Conservation (phyloP, 2,329 filamentous ascomycete species). For the Paecilomyces variotii region DNA sequence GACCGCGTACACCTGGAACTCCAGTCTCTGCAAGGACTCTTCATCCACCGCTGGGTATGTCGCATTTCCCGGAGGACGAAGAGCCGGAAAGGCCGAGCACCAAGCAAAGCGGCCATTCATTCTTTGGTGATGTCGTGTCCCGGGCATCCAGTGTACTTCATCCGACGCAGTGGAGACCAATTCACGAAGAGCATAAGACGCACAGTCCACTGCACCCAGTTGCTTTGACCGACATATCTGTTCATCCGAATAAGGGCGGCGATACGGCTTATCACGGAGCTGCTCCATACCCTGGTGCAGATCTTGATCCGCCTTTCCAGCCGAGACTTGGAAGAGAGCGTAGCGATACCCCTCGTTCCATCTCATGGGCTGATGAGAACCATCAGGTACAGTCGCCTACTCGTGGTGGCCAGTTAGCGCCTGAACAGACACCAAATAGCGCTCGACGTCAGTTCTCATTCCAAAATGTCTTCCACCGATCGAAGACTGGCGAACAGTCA, state of each 20-base stretch:
- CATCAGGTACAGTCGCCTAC: slow-evolving; percentile 11
- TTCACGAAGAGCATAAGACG: slow-evolving; percentile 18
- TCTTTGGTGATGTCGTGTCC: slow-evolving; percentile 31
- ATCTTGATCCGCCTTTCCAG: slow-evolving; percentile 17
- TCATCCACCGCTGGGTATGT: slow-evolving; percentile 82
- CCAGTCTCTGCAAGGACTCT: slow-evolving; percentile 38
- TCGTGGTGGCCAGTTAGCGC: slow-evolving; percentile 10
- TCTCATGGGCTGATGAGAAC: slow-evolving; percentile 27
- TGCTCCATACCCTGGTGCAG: slow-evolving; percentile 13
- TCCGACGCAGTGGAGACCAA: slow-evolving; percentile 26
- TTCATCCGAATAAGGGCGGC: slow-evolving; percentile 41
- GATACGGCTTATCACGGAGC: slow-evolving; percentile 32
- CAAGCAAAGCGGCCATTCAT: slow-evolving; percentile 23
- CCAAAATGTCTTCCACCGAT: slow-evolving; percentile 67
- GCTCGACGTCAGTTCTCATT: slow-evolving; percentile 83
- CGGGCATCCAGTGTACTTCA: slow-evolving; percentile 30
- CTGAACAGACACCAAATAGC: slow-evolving; percentile 36
- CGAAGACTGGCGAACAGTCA: slow-evolving; percentile 17
- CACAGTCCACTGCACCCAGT: slow-evolving; percentile 54
- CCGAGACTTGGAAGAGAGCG: slow-evolving; percentile 12
- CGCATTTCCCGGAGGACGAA: slow-evolving; percentile 64
- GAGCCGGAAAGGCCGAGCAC: slow-evolving; percentile 29
- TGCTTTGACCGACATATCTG: slow-evolving; percentile 53
- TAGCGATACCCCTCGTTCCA: slow-evolving; percentile 33
- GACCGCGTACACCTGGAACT: slow-evolving; percentile 34